Evolutionary conservation across 2,329 filamentous ascomycete species (phyloP), one percentile per base, ranked within the genome.

Genomic region (Hawksworthiomyces lignivorus): DNA sequence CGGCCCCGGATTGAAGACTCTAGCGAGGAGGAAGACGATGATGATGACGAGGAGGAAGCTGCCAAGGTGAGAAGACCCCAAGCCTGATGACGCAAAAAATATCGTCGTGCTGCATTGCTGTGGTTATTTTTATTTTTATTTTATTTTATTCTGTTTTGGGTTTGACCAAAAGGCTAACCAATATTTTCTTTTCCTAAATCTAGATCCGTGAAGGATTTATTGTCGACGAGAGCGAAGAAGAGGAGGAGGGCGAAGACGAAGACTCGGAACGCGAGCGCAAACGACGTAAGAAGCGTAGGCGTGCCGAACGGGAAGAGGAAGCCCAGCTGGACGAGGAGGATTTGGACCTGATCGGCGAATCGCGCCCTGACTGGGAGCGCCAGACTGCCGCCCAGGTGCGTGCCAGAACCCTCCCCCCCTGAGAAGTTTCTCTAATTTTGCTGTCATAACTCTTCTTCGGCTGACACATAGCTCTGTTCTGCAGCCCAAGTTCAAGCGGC

Each of bases 131-230:
- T 26, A 12, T 12, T 8, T 8, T 26, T 8, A 26, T 26, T 12
- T 26, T 26, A 12, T 8, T 12, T 26, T 26, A 8, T 26, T 12
- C 8, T 26, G 24, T 8, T 26, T 26, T 26, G n/a, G n/a, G n/a
- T n/a, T n/a, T n/a, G n/a, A n/a, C n/a, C n/a, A n/a, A n/a, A n/a
- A 26, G 8, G 24, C 24, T 26, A 12, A 26, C 24, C 24, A 26
- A 8, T 26, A 8, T 8, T 4, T 26, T 26, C 12, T 12, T 26
- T 8, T 26, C 35, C 22, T 28, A n/a, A n/a, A n/a, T 10, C 19
- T 55, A 95, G 88, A 77, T 94, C 50, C 85, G 85, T 39, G 88
- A 94, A 68, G 90, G 89, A 20, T 98, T 97, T 65, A 96, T 98
- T 51, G 87, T 94, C 49, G 87, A 94, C 56, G 89, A 95, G 56